Conservation (phyloP, 2,329 filamentous ascomycete genomes). For the Septoria petroselini region DNA sequence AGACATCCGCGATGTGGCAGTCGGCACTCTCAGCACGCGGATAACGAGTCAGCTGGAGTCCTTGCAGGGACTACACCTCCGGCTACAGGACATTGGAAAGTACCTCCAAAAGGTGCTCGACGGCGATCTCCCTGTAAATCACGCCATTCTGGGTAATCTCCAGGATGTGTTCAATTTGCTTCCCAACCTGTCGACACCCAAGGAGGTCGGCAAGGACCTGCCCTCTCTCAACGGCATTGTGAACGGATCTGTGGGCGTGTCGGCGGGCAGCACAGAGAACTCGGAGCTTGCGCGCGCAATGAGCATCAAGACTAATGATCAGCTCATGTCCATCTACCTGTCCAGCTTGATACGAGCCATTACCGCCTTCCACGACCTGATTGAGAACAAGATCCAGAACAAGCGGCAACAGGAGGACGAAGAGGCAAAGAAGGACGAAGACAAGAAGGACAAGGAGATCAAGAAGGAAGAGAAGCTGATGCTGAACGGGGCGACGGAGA, state of each 20-base stretch:
- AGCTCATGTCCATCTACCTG: constrained; percentile 97
- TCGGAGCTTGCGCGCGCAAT: constrained; percentile 91
- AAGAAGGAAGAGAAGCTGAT: constrained; percentile 66
- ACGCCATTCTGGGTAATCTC: constrained; percentile 95
- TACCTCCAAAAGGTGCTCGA: constrained; percentile 97
- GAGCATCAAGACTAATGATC: constrained; percentile 99
- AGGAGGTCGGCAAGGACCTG: constrained; percentile 62
- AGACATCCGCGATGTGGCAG: constrained; percentile 96
- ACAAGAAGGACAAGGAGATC: constrained; percentile 49
- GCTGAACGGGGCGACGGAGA: constrained; percentile 54
- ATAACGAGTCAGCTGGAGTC: constrained; percentile 98
- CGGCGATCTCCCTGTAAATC: constrained; percentile 89
- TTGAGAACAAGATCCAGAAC: constrained; percentile 99
- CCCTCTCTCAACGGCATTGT: constrained; percentile 49
- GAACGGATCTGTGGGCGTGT: constrained; percentile 56
- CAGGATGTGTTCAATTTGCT: constrained; percentile 99
- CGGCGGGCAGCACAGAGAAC: constrained; percentile 56
- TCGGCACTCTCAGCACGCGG: constrained; percentile 91
- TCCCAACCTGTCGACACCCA: constrained; percentile 86
- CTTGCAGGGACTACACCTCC: constrained; percentile 89
- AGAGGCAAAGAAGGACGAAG: constrained; percentile 71
- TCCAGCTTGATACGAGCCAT: constrained; percentile 96
- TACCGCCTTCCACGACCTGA: constrained; percentile 97
- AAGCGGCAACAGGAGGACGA: constrained; percentile 95
- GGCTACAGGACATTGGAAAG: constrained; percentile 88